These are phyloP conservation scores for Hansfordia pulvinata DNA, from an alignment of 2,329 filamentous ascomycete species.

Conservation along the genomic window DNA sequence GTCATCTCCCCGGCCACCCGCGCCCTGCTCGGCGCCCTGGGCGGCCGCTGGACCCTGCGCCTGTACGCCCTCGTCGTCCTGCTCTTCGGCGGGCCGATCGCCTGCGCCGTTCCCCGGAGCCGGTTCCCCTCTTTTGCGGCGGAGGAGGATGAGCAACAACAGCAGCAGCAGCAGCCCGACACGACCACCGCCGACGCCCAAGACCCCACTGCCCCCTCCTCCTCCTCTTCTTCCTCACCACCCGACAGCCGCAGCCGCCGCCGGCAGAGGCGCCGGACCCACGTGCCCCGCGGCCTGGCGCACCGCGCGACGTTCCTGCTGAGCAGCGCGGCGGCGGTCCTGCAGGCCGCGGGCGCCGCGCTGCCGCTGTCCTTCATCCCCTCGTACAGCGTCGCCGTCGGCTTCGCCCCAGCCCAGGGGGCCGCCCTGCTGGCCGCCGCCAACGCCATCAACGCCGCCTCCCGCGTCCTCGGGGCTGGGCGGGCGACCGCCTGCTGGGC, in stretches of 20 bases:
- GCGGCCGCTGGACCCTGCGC: conserved; percentile 28
- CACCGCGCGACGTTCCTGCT: conserved; percentile 24
- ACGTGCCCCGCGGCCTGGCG: conserved; percentile 22
- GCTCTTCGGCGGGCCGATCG: conserved; percentile 22
- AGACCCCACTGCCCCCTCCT: no score
- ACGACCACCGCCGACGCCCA: no score
- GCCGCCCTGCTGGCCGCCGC: conserved; percentile 28
- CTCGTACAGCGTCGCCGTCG: conserved; percentile 29
- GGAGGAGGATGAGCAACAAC: no score
- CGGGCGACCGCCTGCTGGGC: conserved; percentile 29
- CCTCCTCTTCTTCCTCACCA: no score
- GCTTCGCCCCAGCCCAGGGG: conserved; percentile 23
- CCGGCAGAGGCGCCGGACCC: conserved; percentile 16
- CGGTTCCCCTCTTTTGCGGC: conserved; percentile 16
- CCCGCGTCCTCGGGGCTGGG: conserved; percentile 27
- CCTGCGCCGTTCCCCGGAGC: conserved; percentile 23
- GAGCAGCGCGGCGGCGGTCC: conserved; percentile 23
- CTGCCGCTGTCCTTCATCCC: conserved; percentile 33
- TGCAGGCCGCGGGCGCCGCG: conserved; percentile 27
- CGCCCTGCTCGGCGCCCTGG: conserved; percentile 24
- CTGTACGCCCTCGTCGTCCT: conserved; percentile 22
- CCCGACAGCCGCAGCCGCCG: no score
- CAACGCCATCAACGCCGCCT: conserved; percentile 29
- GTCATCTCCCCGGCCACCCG: conserved; percentile 24
- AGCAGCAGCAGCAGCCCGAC: no score